Conservation (phyloP, 1,284 basidiomycete species). For the Puccinia coronata region DNA sequence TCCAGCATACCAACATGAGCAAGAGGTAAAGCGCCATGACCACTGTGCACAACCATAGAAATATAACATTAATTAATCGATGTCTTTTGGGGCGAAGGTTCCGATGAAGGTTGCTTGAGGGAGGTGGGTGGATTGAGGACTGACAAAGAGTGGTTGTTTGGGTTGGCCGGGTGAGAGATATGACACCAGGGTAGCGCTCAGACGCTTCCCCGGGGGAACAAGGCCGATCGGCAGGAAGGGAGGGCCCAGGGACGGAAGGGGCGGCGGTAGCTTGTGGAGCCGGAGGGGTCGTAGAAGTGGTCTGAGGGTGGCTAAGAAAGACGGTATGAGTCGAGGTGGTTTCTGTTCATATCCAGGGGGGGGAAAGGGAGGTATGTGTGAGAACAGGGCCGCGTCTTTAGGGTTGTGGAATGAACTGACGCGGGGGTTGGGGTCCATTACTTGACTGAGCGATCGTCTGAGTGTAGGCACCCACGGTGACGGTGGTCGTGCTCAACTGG, state of each 20-base stretch:
- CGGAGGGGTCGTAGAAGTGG: constrained; percentile 13
- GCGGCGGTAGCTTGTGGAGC: neutral
- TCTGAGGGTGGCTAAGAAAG: neutral
- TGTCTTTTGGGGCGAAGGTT: neutral
- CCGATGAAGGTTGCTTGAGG: too few relatives aligned
- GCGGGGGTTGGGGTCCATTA: neutral
- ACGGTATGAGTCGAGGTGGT: constrained; percentile 29
- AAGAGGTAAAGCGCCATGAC: constrained; percentile 51
- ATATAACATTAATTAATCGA: neutral
- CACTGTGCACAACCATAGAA: neutral
- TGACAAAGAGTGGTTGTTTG: constrained; percentile 43
- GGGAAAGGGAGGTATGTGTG: neutral
- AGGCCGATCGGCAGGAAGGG: constrained; percentile 31
- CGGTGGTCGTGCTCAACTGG: neutral
- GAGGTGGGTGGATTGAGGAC: constrained; percentile 16
- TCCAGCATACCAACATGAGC: constrained; percentile 55
- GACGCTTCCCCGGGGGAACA: constrained; percentile 36
- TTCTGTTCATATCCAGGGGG: neutral
- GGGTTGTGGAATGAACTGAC: neutral
- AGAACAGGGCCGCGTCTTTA: neutral
- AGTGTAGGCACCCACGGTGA: constrained; percentile 7
- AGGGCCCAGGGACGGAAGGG: neutral
- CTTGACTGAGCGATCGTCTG: neutral
- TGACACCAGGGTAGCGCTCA: constrained; percentile 28
- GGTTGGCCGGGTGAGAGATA: constrained; percentile 38